Conservation (phyloP, 208 protist genomes). For the Trypanosomatidae sp. region DNA sequence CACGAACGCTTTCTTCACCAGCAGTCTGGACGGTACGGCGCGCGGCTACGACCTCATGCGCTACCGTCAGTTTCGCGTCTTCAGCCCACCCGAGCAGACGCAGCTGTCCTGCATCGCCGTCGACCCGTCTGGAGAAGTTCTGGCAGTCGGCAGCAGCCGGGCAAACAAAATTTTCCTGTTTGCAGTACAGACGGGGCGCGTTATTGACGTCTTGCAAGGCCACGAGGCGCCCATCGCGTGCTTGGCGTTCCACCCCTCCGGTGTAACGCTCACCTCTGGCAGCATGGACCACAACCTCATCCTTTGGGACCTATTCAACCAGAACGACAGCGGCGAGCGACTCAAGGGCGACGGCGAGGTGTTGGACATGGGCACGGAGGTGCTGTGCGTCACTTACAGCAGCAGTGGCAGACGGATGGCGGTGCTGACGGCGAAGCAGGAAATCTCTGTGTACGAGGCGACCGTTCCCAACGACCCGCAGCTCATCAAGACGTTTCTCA, state of each 20-base stretch:
- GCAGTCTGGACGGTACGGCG: constrained; percentile 90
- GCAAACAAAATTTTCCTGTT: constrained; percentile 90
- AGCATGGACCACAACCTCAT: constrained; percentile 88
- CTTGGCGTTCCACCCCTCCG: constrained; percentile 88
- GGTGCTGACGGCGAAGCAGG: constrained; percentile 82
- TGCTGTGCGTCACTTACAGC: constrained; percentile 85
- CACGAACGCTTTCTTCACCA: constrained; percentile 92
- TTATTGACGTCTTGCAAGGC: constrained; percentile 90
- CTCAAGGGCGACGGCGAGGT: constrained; percentile 87
- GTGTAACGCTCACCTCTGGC: constrained; percentile 83
- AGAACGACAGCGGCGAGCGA: constrained; percentile 80
- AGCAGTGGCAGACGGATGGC: constrained; percentile 82
- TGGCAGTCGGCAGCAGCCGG: constrained; percentile 82
- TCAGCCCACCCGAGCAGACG: constrained; percentile 69
- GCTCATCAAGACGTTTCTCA: constrained; percentile 87
- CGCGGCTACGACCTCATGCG: constrained; percentile 92
- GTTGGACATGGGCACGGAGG: constrained; percentile 78
- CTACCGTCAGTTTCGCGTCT: constrained; percentile 91
- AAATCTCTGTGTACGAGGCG: constrained; percentile 88
- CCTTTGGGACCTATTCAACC: constrained; percentile 92
- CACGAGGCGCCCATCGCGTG: constrained; percentile 89
- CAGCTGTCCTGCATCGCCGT: constrained; percentile 93
- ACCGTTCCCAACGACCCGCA: constrained; percentile 79
- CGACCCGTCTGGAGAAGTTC: constrained; percentile 90
- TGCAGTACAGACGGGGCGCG: constrained; percentile 88